A percentile compares a stretch with the other conserved stretches of the same genome.
phyloP scores from a whole-genome alignment of 371 early-diverging fungal species.

The Mucor saturninus region DNA sequence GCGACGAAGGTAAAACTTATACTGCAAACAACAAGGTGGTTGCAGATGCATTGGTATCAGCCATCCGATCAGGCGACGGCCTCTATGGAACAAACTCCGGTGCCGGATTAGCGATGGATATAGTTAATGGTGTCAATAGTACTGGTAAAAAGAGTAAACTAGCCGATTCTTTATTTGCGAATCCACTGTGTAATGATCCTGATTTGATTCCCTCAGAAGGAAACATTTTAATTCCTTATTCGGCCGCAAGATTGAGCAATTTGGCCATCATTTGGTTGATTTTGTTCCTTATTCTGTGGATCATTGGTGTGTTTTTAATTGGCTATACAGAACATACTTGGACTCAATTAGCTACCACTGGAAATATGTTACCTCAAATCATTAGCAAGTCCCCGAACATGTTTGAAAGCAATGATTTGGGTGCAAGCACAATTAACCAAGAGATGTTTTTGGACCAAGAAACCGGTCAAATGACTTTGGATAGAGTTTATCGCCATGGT shows the following conservation, averaged over 20 bases:
- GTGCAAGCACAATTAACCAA: slow-evolving; percentile 4
- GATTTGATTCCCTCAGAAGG: slow-evolving; percentile 1
- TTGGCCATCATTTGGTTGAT: slow-evolving; percentile 18
- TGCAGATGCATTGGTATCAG: slow-evolving; percentile 17
- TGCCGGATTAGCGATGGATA: slow-evolving; percentile 1
- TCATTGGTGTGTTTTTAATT: slow-evolving; percentile 24
- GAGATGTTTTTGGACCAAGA: slow-evolving; percentile 8
- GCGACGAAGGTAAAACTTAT: not conserved
- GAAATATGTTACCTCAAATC: slow-evolving; percentile 15
- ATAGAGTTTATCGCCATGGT: slow-evolving; percentile 11
- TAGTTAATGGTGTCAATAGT: slow-evolving; percentile 3
- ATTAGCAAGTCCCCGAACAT: slow-evolving; percentile 18
- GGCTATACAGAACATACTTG: slow-evolving; percentile 20
- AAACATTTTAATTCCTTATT: slow-evolving; percentile 7
- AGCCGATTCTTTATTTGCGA: slow-evolving; percentile 15
- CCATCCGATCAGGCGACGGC: slow-evolving; percentile 9
- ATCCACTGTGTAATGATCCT: slow-evolving; percentile 13
- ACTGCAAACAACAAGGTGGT: slow-evolving; percentile 16
- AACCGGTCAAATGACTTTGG: slow-evolving; percentile 7
- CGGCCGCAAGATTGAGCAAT: slow-evolving; percentile 12
- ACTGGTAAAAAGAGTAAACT: slow-evolving; percentile 3
- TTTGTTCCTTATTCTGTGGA: slow-evolving; percentile 10
- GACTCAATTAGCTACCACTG: slow-evolving; percentile 9
- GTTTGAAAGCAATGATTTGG: slow-evolving; percentile 7
- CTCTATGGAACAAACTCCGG: slow-evolving; percentile 8